Evolutionary conservation across 441 rosid genomes (phyloP), one percentile per base, ranked within the genome.

Genomic region (Populus hybrid): DNA sequence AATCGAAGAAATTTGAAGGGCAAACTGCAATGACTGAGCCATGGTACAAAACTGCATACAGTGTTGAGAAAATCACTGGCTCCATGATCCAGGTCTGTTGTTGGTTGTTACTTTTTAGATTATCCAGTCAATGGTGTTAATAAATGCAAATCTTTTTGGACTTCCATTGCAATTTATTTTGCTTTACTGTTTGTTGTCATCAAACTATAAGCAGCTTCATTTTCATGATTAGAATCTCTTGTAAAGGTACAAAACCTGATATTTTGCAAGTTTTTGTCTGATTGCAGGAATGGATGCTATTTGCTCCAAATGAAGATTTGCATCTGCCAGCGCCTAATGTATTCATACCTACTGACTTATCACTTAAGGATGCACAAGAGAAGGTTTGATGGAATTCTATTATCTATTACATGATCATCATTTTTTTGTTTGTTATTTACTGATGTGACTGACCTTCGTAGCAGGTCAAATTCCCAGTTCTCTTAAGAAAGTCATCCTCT

Each of bases 11-110:
- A 50, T 95, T 95, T 86, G 97, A 94, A 87, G 97, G 92, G 42
- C 72, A 84, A 59, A 90, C 97, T 42, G 84, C 90, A 69, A 86
- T 77, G 90, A 88, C 80, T 73, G 99, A 95, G 86, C 99, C 98
- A 71, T 95, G 97, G 97, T 95, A 92, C 81, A 88, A 88, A 80
- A 95, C 99, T 74, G 87, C 93, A 68, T 92, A 90, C 84, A 87
- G 90, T 64, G 45, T 90, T 65, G 97, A 91, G 88, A 87, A 84
- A 82, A 83, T 91, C 80, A 82, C 82, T 0, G 65, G 83, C 78
- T 73, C 80, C 68, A 74, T 76, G 70, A 90, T 94, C 84, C 82
- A 95, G 98, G 98, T 93, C 73, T 68, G 90, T 64, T 45, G 74
- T 81, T 78, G 64, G 53, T 63, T 79, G 35, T 73, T 75, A 21